Conservation (phyloP, 352 stramenopile genomes). For the Phytopythium boreale region DNA sequence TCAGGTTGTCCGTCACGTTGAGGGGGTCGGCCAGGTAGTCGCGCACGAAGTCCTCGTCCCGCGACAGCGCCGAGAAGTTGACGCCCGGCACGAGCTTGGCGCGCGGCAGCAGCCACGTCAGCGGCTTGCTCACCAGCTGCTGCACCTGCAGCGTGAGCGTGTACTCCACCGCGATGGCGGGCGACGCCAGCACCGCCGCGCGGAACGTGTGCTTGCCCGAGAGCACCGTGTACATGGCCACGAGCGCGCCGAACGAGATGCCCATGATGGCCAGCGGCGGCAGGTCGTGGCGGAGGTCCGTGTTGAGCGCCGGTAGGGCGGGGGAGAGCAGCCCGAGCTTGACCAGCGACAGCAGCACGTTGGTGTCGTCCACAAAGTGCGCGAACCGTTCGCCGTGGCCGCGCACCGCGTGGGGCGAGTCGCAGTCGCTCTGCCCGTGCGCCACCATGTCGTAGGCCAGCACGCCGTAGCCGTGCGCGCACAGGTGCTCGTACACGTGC, state of each 20-base stretch:
- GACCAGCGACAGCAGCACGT: constrained; percentile 46
- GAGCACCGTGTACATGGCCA: constrained; percentile 56
- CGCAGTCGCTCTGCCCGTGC: constrained; percentile 55
- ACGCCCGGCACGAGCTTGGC: constrained; percentile 51
- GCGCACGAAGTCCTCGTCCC: constrained; percentile 38
- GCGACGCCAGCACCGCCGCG: constrained; percentile 48
- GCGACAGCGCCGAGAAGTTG: constrained; percentile 32
- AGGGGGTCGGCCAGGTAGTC: constrained; percentile 57
- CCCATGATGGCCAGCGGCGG: constrained; percentile 54
- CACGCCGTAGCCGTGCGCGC: constrained; percentile 38
- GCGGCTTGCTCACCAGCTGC: constrained; percentile 30
- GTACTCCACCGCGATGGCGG: constrained; percentile 58
- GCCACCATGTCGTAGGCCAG: constrained; percentile 62
- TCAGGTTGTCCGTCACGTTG: constrained; percentile 39
- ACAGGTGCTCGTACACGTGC: constrained; percentile 50
- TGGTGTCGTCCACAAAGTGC: constrained; percentile 71
- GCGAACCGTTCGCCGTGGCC: constrained; percentile 51
- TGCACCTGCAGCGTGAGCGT: constrained; percentile 45
- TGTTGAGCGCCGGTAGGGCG: not conserved
- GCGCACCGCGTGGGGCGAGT: constrained; percentile 21
- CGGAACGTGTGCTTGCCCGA: constrained; percentile 40
- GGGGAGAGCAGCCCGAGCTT: constrained; percentile 27
- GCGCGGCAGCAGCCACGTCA: constrained; percentile 40
- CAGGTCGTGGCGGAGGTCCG: constrained; percentile 4
- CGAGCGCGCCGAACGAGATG: constrained; percentile 64